Evolutionary conservation across 306 rosid species (phyloP).

Genomic region (peach (Prunus persica)): DNA sequence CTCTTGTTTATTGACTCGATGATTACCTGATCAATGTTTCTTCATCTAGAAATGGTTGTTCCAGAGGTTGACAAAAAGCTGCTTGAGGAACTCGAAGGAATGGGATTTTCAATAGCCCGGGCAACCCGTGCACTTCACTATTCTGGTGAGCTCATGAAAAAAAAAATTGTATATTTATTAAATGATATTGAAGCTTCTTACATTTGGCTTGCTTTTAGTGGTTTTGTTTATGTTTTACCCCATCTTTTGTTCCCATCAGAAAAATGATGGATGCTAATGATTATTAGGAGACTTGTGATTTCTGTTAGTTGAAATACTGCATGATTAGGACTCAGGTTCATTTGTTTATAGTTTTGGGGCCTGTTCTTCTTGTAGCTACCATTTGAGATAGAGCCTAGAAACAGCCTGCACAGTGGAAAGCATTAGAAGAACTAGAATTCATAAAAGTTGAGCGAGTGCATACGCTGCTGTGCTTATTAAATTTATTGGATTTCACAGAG

Average conservation of each 20-base stretch:
- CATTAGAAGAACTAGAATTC: background rate
- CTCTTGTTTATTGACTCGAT: slow-evolving; percentile 1
- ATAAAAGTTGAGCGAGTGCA: background rate
- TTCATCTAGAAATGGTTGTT: slow-evolving; percentile 74
- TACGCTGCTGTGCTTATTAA: background rate
- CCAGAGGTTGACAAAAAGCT: slow-evolving; percentile 85
- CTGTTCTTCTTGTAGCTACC: background rate
- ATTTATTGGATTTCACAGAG: background rate
- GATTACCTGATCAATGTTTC: slow-evolving; percentile 21
- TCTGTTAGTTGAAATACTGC: background rate
- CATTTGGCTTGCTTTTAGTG: background rate
- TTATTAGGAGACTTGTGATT: background rate
- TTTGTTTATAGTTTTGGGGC: background rate
- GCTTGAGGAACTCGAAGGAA: slow-evolving; percentile 82
- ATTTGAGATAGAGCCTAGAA: background rate
- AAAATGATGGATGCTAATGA: background rate
- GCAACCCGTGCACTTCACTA: slow-evolving; percentile 88
- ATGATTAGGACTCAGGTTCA: background rate
- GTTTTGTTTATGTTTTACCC: background rate
- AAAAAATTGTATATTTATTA: too few species aligned
- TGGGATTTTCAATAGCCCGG: slow-evolving; percentile 78
- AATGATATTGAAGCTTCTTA: background rate
- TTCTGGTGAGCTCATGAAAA: slow-evolving; percentile 46
- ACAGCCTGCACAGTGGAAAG: background rate
- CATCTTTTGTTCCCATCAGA: background rate